Conservation (phyloP, 202 grass and related monocot species). For the Musa balbisiana region DNA sequence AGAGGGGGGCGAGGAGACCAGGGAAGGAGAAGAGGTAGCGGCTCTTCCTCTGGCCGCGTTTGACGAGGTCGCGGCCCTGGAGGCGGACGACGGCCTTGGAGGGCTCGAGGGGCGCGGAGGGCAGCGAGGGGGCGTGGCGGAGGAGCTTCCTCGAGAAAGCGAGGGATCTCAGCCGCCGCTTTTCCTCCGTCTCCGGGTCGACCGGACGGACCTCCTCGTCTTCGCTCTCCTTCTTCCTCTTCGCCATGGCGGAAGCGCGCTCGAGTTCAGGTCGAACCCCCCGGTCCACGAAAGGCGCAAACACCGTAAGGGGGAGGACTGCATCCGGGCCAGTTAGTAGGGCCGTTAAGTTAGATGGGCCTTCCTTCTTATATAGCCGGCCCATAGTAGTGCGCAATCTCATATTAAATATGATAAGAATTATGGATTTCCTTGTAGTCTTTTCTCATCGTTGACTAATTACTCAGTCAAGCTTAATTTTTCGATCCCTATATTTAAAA, state of each 20-base stretch:
- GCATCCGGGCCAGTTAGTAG: no score
- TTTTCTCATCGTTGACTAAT: no score
- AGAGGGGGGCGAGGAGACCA: conserved; percentile 59
- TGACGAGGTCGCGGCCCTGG: conserved; percentile 76
- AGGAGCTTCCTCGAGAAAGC: conserved; percentile 64
- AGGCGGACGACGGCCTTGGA: conserved; percentile 48
- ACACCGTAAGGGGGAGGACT: no score
- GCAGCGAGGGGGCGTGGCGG: conserved; percentile 29
- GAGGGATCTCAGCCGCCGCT: conserved; percentile 47
- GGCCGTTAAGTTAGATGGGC: no score
- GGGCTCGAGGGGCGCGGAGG: conserved; percentile 31
- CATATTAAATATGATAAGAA: no score
- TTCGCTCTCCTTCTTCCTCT: conserved; percentile 16
- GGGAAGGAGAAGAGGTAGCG: conserved; percentile 94
- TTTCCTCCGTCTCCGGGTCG: conserved; percentile 42
- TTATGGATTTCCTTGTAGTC: no score
- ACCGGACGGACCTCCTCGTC: conserved; percentile 5
- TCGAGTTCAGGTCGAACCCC: no score
- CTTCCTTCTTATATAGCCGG: no score
- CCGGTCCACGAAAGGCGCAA: no score
- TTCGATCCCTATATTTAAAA: no score
- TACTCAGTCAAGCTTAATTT: no score
- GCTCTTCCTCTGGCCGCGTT: conserved; percentile 54
- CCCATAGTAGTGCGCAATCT: no score
- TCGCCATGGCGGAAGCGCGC: not conserved